Evolutionary conservation across 768 basidiomycete genomes (phyloP), one percentile per base, ranked within the genome.

Genomic region (Termitomyces sp.): DNA sequence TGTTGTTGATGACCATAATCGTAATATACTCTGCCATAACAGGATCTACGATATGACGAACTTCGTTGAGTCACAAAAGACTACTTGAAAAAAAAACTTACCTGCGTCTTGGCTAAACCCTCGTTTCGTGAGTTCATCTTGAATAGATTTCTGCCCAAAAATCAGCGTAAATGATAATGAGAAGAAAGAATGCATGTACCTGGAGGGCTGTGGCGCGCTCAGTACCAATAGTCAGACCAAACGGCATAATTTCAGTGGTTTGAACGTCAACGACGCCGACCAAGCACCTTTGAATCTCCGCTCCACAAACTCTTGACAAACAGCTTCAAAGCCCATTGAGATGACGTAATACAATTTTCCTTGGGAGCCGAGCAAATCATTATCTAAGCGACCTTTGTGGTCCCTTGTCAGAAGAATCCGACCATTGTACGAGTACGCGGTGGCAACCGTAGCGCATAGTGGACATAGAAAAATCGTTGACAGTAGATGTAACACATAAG

Each of bases 21-120:
- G 90, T 92, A 55, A 94, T 92, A 64, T 93, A 95, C 70, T 95
- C 93, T 2, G 92, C 90, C 90, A 94, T 93, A 62, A 93, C 90
- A 14, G 84, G 83, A 70, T 94, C 91, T 90, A 62, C 5, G 55
- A 45, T 21, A n/a, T 3, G 22, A 35, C 60, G n/a, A 17, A 21
- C 26, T 41, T 44, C 35, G 40, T 44, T 44, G 19, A 15, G 37
- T 19, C 14, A 30, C 46, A 41, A 49, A 51, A 50, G 60, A 55
- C 55, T 52, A 43, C 3, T 5, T 6, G 10, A 17, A 37, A 22
- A 52, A 51, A 55, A 56, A 66, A 65, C 75, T 79, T 59, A 89
- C 89, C 89, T 71, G 86, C 80, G 60, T 91, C 90, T 21, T 80
- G 73, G 64, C 84, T 90, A 66, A 83, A 90, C 9, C 84, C 84